Base-by-base conservation (phyloP, 2,329 filamentous ascomycete genomes). In the Cadophora sp. region DNA sequence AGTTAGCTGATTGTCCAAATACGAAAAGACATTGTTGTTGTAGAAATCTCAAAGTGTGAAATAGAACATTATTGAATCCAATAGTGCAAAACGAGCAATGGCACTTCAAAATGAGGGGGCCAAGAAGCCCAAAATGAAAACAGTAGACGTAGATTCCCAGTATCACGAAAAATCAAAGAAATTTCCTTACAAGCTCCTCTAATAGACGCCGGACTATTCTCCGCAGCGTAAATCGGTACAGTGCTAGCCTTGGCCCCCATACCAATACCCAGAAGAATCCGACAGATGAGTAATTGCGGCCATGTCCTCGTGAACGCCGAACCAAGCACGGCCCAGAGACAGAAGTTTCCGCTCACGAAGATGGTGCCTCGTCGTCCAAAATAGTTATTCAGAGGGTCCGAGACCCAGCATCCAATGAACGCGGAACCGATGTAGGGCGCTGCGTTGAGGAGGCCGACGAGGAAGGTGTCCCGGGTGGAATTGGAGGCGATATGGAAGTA, bases 321-420 rank as follows among this genome's bases (percentile, higher is more conserved):
- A 24, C 88, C 88, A 70, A 91, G 85, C 1, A 87, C 85, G 1
- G 88, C 80, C 14, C 89, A 72, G 1, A 90, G 78, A 71, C 86
- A 90, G 75, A 91, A 89, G 71, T 89, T 78, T 13, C 85, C 86
- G 4, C 84, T 83, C 55, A 89, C 76, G 74, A 90, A 91, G 67
- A 91, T 91, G 55, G 86, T 85, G 9, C 88, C 87, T 60, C 87
- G 85, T 47, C 89, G 87, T 43, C 87, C 88, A 33, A 88, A 72
- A 11, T 78, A 78, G 48, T 85, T 79, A 72, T 91, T 91, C 16
- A 87, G 72, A 1, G 88, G 87, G 62, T 90, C 87, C 0, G 87
- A 87, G 6, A 88, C 78, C 87, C 87, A 89, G 66, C 85, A 80
- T 20, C 83, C 84, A 59, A 88, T 80, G 62, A 89, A 85, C 0